Conservation (phyloP, 2,329 filamentous ascomycete genomes). For the Penicillium sp. region DNA sequence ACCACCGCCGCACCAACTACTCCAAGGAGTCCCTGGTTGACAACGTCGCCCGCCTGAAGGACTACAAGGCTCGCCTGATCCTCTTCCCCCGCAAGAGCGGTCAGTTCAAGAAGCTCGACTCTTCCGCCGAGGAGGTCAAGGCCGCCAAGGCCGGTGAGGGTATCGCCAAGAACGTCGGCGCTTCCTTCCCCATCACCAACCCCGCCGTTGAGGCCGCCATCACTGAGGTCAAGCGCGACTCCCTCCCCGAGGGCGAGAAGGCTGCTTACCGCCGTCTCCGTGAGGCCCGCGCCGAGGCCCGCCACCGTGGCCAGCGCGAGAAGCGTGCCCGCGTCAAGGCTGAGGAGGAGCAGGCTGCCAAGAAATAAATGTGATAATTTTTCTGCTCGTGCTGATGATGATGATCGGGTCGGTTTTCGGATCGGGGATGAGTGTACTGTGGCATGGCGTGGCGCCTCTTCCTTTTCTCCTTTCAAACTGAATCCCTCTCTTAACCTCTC, state of each 20-base stretch:
- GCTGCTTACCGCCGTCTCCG: constrained; percentile 86
- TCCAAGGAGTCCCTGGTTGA: constrained; percentile 90
- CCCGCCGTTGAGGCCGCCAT: constrained; percentile 59
- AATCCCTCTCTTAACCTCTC: constrained; percentile 20
- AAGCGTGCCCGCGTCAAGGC: constrained; percentile 89
- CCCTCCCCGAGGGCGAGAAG: constrained; percentile 76
- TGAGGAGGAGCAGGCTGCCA: constrained; percentile 62
- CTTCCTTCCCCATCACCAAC: constrained; percentile 72
- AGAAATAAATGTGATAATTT: constrained; percentile 50
- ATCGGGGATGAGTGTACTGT: constrained; percentile 38
- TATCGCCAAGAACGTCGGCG: constrained; percentile 55
- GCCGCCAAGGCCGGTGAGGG: constrained; percentile 63
- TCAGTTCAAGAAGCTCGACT: constrained; percentile 91
- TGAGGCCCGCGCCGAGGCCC: constrained; percentile 78
- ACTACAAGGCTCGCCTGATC: constrained; percentile 94
- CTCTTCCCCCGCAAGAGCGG: constrained; percentile 95
- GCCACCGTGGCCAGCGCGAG: constrained; percentile 80
- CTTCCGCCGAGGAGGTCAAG: constrained; percentile 78
- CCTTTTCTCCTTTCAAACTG: constrained; percentile 30
- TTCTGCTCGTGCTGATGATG: constrained; percentile 38
- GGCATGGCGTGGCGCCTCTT: constrained; percentile 41
- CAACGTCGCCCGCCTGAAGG: constrained; percentile 98
- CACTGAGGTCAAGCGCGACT: constrained; percentile 77
- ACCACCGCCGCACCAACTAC: constrained; percentile 95
- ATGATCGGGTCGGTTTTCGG: constrained; percentile 43